Evolutionary conservation across 352 stramenopile species (phyloP), one percentile per base, ranked within the genome.

Genomic region (Thraustochytrium sp.): DNA sequence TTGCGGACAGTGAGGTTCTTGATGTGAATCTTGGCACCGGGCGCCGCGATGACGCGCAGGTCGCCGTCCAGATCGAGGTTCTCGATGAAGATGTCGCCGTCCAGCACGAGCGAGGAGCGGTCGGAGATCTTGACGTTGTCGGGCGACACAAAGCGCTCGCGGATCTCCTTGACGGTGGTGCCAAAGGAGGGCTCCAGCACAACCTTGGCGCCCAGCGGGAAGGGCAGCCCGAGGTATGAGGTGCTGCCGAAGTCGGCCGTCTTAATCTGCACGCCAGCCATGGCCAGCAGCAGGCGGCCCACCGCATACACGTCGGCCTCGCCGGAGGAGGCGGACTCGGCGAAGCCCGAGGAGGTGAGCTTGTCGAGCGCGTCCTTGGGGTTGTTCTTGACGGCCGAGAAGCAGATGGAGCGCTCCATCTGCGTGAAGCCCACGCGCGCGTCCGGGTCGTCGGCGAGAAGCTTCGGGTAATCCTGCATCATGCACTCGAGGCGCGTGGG

Each of bases 381-480:
- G 48, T 87, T 88, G 55, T 88, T 88, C 75, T 88, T 88, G 40
- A 88, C 86, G 11, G 85, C 78, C 21, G 87, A 93, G 85, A 96
- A 97, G 85, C 89, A 95, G 31, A 96, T 85, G 64, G 91, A 92
- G 26, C 86, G 85, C 3, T 87, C 78, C n/a, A 95, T 84, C 63
- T 85, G 91, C 21, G 93, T 96, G 84, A 97, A 97, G 36, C 93
- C 93, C n/a, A 97, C 92, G 44, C 90, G 88, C 4, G 86, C 86
- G 51, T 90, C 85, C 9, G 86, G 88, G 2, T 82, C 86, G 75
- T 75, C 72, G 4, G 73, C 40, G 13, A 89, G 90, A 62, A 95
- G 65, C 85, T 94, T 96, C 0, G 93, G 93, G 86, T 95, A 95
- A 84, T 97, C 92, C 88, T 97, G 94, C 94, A 97, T 97, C 94